Conservation (phyloP, 163 green algal species). For the Scenedesmus sp. region DNA sequence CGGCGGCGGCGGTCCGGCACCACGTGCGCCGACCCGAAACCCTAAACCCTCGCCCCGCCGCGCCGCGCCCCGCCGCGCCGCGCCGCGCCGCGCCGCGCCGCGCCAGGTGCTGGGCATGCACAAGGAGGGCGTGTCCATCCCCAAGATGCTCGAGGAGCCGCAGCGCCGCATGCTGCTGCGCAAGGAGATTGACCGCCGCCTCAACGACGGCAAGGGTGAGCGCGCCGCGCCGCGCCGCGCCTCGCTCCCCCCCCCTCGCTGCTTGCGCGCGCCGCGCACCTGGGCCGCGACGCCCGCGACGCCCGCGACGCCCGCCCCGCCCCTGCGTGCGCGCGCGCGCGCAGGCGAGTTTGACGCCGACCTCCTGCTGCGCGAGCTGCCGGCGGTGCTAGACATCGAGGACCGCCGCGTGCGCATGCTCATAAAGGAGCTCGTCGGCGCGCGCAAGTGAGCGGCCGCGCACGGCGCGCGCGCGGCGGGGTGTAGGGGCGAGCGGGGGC, state of each 20-base stretch:
- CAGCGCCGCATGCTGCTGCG: slow-evolving; percentile 74
- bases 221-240: neutral
- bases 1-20: too few species aligned
- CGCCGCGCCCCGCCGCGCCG: too few species aligned
- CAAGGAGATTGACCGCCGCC: slow-evolving; percentile 55
- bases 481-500: too few species aligned
- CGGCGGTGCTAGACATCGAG: slow-evolving; percentile 74
- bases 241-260: neutral
- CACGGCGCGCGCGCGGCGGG: too few species aligned
- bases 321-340: slow-evolving; percentile 50
- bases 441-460: slow-evolving; percentile 43
- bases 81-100: too few species aligned
- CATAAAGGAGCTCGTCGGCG: slow-evolving; percentile 66
- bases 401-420: slow-evolving; percentile 63
- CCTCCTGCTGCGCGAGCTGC: slow-evolving; percentile 72
- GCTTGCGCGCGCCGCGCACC: too few species aligned
- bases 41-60: too few species aligned
- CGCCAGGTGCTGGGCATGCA: slow-evolving; percentile 72
- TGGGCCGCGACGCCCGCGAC: neutral
- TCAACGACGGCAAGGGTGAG: slow-evolving; percentile 62
- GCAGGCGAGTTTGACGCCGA: slow-evolving; percentile 74
- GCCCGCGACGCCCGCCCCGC: neutral
- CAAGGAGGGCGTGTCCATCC: slow-evolving; percentile 77
- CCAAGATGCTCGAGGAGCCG: slow-evolving; percentile 65
- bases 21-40: too few species aligned